Evolutionary conservation across 2,329 filamentous ascomycete species (phyloP), one percentile per base, ranked within the genome.

Genomic region (Ilyonectria mors-panacis): DNA sequence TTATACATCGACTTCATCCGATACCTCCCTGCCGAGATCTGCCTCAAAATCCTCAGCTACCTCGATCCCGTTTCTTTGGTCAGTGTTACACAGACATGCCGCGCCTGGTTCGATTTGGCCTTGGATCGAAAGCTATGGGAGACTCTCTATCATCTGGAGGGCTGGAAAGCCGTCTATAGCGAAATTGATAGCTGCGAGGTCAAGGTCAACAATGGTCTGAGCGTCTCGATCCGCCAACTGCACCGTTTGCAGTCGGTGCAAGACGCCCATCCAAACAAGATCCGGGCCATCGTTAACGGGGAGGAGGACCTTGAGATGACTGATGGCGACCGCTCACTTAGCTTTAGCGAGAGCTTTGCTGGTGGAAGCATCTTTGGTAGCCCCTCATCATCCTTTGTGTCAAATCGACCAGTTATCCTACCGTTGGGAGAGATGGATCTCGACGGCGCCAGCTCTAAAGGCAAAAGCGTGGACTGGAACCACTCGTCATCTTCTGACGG

Each of bases 1-100:
- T 90, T 98, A 3, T 95, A 98, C 80, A 95, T 98, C 82, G 94
- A 99, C 81, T 97, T 97, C 61, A 90, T 97, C 47, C 85, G 89
- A 70, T 91, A 94, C 75, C 88, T 99, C 1, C 96, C 96, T 0
- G 90, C 93, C 28, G 96, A 99, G 79, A 93, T 99, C 75, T 97
- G 94, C 67, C 91, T 96, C 50, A 92, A 97, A 76, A 92, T 98
- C 50, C 91, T 99, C 48, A 91, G 92, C 17, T 96, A 94, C 77
- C 90, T 99, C 56, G 93, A 95, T 61, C 92, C 94, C 1, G 80
- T 90, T 30, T 96, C 94, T 0, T 85, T 99, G 44, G 86, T 98
- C 63, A 90, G 89, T 56, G 93, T 95, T 2, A 94, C 94, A 1
- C 88, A 89, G 50, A 90, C 94, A 17, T 98, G 94, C 39, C 90